Base-by-base conservation (phyloP, 179 eudicot genomes). In the Drosera spatulata region DNA sequence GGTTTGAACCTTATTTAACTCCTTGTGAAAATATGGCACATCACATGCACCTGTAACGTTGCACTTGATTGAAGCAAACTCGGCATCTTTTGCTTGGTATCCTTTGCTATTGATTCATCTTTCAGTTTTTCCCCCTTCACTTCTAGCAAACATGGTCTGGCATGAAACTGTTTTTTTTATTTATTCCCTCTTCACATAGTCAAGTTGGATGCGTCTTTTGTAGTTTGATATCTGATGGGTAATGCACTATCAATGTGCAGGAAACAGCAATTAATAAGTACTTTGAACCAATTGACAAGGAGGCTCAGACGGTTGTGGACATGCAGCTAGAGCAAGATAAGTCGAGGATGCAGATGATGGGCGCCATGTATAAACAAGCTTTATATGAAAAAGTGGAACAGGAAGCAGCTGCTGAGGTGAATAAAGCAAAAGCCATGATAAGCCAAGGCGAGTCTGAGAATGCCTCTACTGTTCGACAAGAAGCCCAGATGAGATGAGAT, bases 251-350 rank as follows among this genome's bases (percentile, higher is more conserved):
- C 68, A 41, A 41, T 47, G n/a, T 40, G 64, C 81, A 93, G 99
- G 99, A 93, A 72, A 59, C 78, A 22, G 81, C 86, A 58, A 84
- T 89, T 47, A 80, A 86, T 9, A 80, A 93, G 5, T 81, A 86
- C 63, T 84, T 93, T 56, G 84, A 79, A 69, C 95, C 96, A 14
- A 67, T 93, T 15, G 93, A 89, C 80, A 82, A 80, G 70, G 88
- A 89, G 15, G 95, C 87, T 57, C 90, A 79, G 65, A 61, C 73
- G 62, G 54, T 93, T 38, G 82, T 93, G 66, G 71, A 81, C 54
- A 70, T 71, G 72, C 93, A 93, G 80, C 87, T 82, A 64, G 82
- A 89, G 55, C 82, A 84, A 61, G 96, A 93, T 56, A 82, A 82
- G 62, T 66, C 72, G 41, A 75, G 57, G 77, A 77, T 49, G 64